Evolutionary conservation across 805 yeast species (phyloP).

Genomic region (Henningerozyma blattae): DNA sequence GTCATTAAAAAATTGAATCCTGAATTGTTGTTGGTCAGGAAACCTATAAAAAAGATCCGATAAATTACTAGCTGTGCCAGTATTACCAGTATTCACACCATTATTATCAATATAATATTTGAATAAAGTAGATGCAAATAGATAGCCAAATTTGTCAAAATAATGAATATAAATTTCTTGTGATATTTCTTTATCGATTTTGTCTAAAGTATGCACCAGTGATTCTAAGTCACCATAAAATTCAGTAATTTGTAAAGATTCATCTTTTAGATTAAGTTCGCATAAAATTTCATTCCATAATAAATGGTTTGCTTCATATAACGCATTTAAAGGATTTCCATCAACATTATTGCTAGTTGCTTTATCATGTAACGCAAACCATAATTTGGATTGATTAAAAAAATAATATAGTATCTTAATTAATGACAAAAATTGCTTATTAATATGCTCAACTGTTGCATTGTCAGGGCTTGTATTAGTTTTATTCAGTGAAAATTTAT

Average conservation of each 20-base stretch:
- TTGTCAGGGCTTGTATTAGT: neutral
- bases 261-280: constrained; percentile 34
- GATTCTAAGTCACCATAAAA: constrained; percentile 53
- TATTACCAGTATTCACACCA: too few relatives aligned
- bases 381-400: constrained; percentile 24
- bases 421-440: constrained; percentile 23
- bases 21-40: constrained; percentile 35
- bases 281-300: constrained; percentile 53
- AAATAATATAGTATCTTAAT: constrained; percentile 32
- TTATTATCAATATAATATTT: constrained; percentile 41
- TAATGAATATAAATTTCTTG: constrained; percentile 32
- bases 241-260: constrained; percentile 54
- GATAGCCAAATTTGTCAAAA: constrained; percentile 51
- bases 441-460: neutral
- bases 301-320: constrained; percentile 17
- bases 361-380: constrained; percentile 17
- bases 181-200: constrained; percentile 32
- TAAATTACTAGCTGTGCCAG: too few relatives aligned
- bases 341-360: constrained; percentile 4
- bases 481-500: constrained; percentile 15
- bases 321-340: constrained; percentile 17
- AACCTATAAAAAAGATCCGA: constrained; percentile 45
- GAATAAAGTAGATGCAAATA: constrained; percentile 56
- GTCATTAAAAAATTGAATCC: constrained; percentile 41
- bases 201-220: constrained; percentile 34